phyloP scores from a whole-genome alignment of 2,329 filamentous ascomycete genomes.

The Aspergillus amoenus region DNA sequence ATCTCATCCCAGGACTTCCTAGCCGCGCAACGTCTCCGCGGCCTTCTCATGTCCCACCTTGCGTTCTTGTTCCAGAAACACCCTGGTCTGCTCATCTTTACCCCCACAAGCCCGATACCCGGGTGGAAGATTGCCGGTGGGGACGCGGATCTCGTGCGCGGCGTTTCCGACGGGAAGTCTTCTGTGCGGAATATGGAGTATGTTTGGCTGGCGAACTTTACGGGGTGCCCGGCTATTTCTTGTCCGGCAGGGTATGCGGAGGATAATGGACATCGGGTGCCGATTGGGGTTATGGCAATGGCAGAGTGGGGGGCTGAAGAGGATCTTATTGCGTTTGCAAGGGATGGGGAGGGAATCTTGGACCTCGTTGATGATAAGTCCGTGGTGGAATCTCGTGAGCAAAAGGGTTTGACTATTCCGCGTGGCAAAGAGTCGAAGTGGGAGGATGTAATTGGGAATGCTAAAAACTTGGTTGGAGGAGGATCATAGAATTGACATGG shows the following conservation, averaged over 20 bases:
- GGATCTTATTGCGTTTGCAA: constrained; percentile 52
- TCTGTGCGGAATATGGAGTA: constrained; percentile 81
- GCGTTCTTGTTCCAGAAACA: constrained; percentile 67
- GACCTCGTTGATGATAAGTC: constrained; percentile 25
- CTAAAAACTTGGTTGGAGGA: constrained; percentile 2
- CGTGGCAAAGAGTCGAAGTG: constrained; percentile 28
- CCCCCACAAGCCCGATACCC: constrained; percentile 71
- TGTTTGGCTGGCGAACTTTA: constrained; percentile 80
- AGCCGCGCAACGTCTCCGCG: constrained; percentile 70
- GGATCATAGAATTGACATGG: not conserved
- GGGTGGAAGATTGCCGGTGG: constrained; percentile 66
- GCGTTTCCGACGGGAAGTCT: constrained; percentile 70
- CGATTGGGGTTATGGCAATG: constrained; percentile 56
- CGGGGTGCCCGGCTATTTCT: constrained; percentile 72
- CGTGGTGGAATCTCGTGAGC: constrained; percentile 4
- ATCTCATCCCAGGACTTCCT: constrained; percentile 70
- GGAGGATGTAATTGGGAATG: constrained; percentile 38
- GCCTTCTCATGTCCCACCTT: constrained; percentile 76
- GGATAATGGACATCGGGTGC: constrained; percentile 33
- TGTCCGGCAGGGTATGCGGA: constrained; percentile 72
- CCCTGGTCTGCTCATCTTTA: constrained; percentile 74
- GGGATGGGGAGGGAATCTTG: constrained; percentile 52
- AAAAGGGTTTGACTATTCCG: constrained; percentile 29
- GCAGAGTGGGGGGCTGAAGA: constrained; percentile 57
- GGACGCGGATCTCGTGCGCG: constrained; percentile 59